Evolutionary conservation across 2,329 filamentous ascomycete species (phyloP).

Genomic region (Nemania diffusa): DNA sequence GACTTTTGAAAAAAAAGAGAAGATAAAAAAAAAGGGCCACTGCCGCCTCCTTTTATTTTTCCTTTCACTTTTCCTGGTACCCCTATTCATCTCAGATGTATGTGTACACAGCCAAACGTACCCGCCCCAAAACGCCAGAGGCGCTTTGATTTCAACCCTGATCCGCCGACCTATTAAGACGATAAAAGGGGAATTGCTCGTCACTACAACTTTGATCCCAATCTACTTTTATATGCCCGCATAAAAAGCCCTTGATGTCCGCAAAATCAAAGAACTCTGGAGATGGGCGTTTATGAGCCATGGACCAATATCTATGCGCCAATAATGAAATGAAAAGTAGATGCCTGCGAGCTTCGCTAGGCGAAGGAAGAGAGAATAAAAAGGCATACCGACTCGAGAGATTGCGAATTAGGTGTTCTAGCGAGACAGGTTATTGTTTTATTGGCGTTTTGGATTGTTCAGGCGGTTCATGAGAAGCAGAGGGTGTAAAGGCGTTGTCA

Average conservation of each 20-base stretch:
- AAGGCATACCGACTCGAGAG: neutral
- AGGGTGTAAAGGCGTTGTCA: neutral
- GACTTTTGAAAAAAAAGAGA: neutral
- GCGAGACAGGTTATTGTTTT: neutral
- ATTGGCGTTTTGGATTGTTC: neutral
- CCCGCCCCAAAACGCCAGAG: neutral
- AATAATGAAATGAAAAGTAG: neutral
- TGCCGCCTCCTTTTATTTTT: neutral
- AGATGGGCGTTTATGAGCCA: neutral
- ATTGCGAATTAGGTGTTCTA: neutral
- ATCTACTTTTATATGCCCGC: neutral
- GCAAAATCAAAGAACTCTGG: neutral
- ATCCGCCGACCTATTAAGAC: neutral
- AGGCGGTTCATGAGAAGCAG: neutral
- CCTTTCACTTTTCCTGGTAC: neutral
- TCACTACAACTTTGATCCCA: neutral
- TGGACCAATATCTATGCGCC: neutral
- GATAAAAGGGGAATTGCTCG: neutral
- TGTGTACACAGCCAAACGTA: conserved; percentile 1
- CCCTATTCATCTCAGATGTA: neutral
- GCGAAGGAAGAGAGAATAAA: neutral
- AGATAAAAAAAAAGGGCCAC: neutral
- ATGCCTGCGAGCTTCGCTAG: neutral
- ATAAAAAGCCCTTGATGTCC: neutral
- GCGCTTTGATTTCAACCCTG: neutral